Base-by-base conservation (phyloP, 2,329 filamentous ascomycete genomes). In the Lithohypha guttulata region DNA sequence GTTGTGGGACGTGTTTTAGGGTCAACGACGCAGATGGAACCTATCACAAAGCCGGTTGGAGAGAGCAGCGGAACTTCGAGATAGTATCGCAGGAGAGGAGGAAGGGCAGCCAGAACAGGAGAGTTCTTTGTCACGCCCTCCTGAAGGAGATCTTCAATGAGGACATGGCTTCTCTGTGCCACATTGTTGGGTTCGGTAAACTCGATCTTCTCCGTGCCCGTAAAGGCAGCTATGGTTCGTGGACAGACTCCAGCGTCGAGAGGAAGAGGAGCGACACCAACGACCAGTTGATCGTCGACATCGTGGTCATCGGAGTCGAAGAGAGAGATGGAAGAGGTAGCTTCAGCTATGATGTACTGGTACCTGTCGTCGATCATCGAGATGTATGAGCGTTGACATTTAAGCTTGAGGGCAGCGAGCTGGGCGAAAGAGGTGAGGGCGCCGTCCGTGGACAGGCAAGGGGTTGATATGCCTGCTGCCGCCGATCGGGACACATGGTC, bases 11-110 rank as follows among this genome's bases (percentile, higher is more conserved):
- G 34, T 8, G 21, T 14, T 10, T 62, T 60, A 26, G 70, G 66
- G 46, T 79, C 75, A 2, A 77, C 58, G 2, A 79, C 66, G 37
- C 71, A 69, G 42, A 75, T 73, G 9, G 65, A 67, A 5, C 77
- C 77, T 37, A 81, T 71, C 34, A 68, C 65, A 47, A 70, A 68
- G 17, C 70, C 66, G 20, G 66, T 69, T 1, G 68, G 66, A 3
- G 71, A 75, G n/a, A 68, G 65, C 36, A 81, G 70, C 0, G 77
- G 77, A 0, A 77, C 74, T 14, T 69, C 70, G 2, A 70, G 70
- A 41, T 73, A 73, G 48, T 75, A 75, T 31, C 58, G 57, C 26
- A 62, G 54, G 23, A 54, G 37, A 0, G 59, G 59, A 0, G 55
- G 44, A 0, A 45, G 52, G 3, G 47, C 40, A 14, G 6, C 13